Percentiles rank a stretch among this genome's conserved stretches.
These are phyloP conservation scores for Alternaria rosae DNA, from an alignment of 2,329 filamentous ascomycete genomes.

Conservation along the genomic window DNA sequence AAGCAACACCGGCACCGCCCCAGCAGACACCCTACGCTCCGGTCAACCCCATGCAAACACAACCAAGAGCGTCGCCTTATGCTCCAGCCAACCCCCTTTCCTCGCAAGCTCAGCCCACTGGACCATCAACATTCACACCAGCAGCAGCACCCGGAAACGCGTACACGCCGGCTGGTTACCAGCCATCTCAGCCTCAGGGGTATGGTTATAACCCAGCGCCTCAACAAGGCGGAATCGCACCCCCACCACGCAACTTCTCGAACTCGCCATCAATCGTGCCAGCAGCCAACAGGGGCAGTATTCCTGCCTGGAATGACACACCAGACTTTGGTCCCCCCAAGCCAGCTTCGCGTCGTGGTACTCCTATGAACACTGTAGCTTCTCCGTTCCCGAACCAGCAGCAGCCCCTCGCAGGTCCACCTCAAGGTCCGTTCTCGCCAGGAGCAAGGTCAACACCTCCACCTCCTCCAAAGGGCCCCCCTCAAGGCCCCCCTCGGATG, in stretches of 20 bases:
- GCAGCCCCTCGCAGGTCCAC: conserved; percentile 58
- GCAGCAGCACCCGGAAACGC: conserved; percentile 43
- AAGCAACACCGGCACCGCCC: conserved; percentile 24
- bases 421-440: conserved; percentile 66
- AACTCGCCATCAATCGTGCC: conserved; percentile 69
- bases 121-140: conserved; percentile 24
- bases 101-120: conserved; percentile 35
- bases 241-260: conserved; percentile 70
- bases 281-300: conserved; percentile 73
- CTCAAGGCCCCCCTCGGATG: conserved; percentile 59
- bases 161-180: conserved; percentile 62
- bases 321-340: conserved; percentile 76
- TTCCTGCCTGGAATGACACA: conserved; percentile 92
- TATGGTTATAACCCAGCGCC: conserved; percentile 58
- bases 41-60: conserved; percentile 38
- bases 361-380: conserved; percentile 74
- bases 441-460: conserved; percentile 72
- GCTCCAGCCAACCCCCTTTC: conserved; percentile 39
- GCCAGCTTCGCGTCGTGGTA: conserved; percentile 74
- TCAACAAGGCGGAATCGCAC: conserved; percentile 58
- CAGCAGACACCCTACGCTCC: conserved; percentile 34
- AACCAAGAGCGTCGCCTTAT: conserved; percentile 34
- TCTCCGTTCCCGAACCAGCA: conserved; percentile 76
- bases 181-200: conserved; percentile 53
- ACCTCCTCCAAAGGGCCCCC: conserved; percentile 79